Evolutionary conservation across 2,329 filamentous ascomycete genomes (phyloP), one percentile per base, ranked within the genome.

Genomic region (Triangularia setosa): DNA sequence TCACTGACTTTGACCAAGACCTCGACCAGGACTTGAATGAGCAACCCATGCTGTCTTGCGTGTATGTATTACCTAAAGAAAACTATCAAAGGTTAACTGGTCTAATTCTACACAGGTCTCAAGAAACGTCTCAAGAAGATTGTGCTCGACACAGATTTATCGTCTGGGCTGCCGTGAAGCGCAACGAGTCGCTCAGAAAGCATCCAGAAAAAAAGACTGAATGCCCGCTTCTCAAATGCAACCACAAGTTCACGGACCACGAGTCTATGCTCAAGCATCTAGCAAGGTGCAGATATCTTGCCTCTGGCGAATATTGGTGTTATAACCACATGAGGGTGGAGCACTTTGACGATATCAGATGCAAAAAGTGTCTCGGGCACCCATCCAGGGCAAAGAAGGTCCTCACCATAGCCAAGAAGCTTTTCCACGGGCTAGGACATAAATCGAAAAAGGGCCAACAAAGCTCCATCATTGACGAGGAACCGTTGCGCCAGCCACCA

Each of bases 221-320:
- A 68, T 86, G 83, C 65, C 84, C 84, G 16, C 74, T 86, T 66
- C 71, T 84, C 44, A 78, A 78, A 44, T 86, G 83, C 71, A 78
- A 79, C 54, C 78, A 80, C 68, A 78, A 74, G 8, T 84, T 84
- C 70, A 71, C 77, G 16, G 78, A 79, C 71, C 83, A 86, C 69
- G 83, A 85, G 72, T 67, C 76, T 63, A 84, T 86, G 83, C 77
- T 85, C 58, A 79, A 77, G 69, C 84, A 85, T 67, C 75, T 86
- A 9, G 79, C 81, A 64, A 73, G 72, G 44, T 85, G 83, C 70
- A 75, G 77, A 28, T 76, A 82, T 69, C 78, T 86, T 30, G 72
- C 76, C 25, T 77, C 77, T 3, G 81, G 82, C 64, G 81, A 85
- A 75, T 86, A 85, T 68, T 80, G 82, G 76, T 86, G 83, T 71